Evolutionary conservation across 805 yeast genomes (phyloP), one percentile per base, ranked within the genome.

Genomic region (Schizosaccharomyces pombe): DNA sequence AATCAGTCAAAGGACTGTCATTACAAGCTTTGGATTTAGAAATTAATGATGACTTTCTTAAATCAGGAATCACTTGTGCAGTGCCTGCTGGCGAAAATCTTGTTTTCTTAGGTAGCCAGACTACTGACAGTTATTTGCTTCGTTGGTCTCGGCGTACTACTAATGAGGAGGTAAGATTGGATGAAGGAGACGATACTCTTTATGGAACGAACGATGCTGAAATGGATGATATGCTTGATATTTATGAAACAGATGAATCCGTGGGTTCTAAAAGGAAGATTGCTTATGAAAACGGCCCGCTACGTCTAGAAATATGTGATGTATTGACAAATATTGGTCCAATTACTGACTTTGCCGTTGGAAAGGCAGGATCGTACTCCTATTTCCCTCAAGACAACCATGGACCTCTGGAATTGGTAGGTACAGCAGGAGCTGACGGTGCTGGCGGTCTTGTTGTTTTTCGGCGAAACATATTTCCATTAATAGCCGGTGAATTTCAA

Each of bases 391-490:
- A 43, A 43, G 49, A 43, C 14, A 43, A 43, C 14, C 49, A 43
- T 43, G 49, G 49, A 5, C 49, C 49, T 6, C 56, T 60, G 12
- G 81, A 85, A 5, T 74, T 85, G 2, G 74, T 85, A 5, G 77
- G 81, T 0, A 74, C 85, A 2, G 74, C 82, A 0, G 95, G 95
- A 0, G 70, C 77, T 14, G 78, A 73, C 0, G 70, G 37, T 5
- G 49, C 74, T 5, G 75, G 82, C 11, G 71, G 74, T 22, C 57
- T 87, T 31, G 76, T 80, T 33, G 71, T 80, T 2, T 72, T 84
- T 56, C 74, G 78, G 28, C 84, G 85, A 4, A 72, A 81, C 2
- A 72, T 85, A 12, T 78, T 78, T 56, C 94, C 94, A 0, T 64
- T 63, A 0, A 75, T 85, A 6, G 74, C 76, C 54, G 76, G 84